Evolutionary conservation across 2,329 filamentous ascomycete species (phyloP).

Genomic region (Aspergillus sp.): DNA sequence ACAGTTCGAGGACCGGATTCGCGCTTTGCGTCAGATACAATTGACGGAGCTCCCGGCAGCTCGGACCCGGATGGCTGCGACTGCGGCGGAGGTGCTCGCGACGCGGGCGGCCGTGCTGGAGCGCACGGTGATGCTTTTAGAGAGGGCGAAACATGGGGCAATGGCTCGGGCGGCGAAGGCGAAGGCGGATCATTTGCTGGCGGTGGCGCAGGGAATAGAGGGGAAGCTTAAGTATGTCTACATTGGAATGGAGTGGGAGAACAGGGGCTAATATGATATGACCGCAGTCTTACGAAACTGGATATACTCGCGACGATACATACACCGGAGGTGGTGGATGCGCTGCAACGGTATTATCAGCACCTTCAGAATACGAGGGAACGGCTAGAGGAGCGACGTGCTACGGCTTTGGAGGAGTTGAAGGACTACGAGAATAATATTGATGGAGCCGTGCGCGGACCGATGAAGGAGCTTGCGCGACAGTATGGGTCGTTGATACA

Average conservation of each 20-base stretch:
- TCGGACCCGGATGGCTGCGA: conserved; percentile 37
- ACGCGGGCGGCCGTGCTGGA: conserved; percentile 38
- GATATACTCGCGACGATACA: conserved; percentile 41
- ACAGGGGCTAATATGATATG: neutral
- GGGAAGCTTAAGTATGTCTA: conserved; percentile 40
- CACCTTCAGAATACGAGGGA: conserved; percentile 34
- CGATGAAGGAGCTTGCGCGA: conserved; percentile 41
- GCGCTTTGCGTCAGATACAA: conserved; percentile 32
- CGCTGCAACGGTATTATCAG: conserved; percentile 36
- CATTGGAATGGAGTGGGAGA: too few species aligned
- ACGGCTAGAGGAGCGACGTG: conserved; percentile 34
- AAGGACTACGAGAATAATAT: conserved; percentile 36
- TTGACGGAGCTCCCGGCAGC: conserved; percentile 36
- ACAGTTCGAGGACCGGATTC: conserved; percentile 32
- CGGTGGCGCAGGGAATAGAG: conserved; percentile 41
- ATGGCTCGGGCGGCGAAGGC: conserved; percentile 39
- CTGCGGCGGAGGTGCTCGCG: conserved; percentile 37
- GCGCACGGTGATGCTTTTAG: conserved; percentile 42
- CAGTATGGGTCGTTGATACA: conserved; percentile 40
- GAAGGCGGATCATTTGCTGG: conserved; percentile 43
- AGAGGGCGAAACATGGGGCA: conserved; percentile 43
- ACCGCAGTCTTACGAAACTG: conserved; percentile 37
- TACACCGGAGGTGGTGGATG: conserved; percentile 39
- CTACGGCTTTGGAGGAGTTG: conserved; percentile 34
- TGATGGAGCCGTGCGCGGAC: conserved; percentile 19